A percentile compares a stretch with the other conserved stretches of the same genome.
Evolutionary conservation across 2,329 filamentous ascomycete genomes (phyloP).

Genomic region (Lecanoromycetidae sp.): DNA sequence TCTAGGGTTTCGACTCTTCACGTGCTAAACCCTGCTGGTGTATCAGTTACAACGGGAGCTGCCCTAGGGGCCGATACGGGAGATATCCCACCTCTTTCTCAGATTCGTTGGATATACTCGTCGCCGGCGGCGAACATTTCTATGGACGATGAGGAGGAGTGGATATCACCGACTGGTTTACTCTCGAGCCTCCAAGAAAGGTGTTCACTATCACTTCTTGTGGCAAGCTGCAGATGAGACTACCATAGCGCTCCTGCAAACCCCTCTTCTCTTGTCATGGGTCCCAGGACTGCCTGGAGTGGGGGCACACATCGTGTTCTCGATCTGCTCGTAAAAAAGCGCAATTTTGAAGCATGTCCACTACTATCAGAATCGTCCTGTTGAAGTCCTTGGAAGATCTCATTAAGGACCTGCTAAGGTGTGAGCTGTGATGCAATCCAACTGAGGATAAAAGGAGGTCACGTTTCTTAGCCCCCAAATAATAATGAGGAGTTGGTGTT

Average conservation of each 20-base stretch:
- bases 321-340: too few relatives aligned
- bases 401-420: not conserved
- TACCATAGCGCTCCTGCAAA: slow-evolving; percentile 10
- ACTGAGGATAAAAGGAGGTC: not conserved
- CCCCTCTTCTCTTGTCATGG: slow-evolving; percentile 10
- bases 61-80: slow-evolving; percentile 11
- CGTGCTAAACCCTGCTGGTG: not conserved
- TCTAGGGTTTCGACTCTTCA: not conserved
- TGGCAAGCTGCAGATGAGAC: slow-evolving; percentile 5
- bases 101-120: slow-evolving; percentile 1
- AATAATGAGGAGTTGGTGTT: not conserved
- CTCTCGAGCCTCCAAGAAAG: not conserved
- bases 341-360: not conserved
- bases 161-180: not conserved
- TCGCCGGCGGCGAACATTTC: not conserved
- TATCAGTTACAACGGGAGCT: slow-evolving; percentile 3
- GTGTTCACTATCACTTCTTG: not conserved
- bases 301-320: too few relatives aligned
- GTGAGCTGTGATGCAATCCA: not conserved
- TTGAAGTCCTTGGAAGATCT: not conserved
- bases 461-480: not conserved
- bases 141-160: not conserved
- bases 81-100: slow-evolving; percentile 2
- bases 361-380: too few relatives aligned
- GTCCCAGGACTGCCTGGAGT: too few relatives aligned